phyloP scores from a whole-genome alignment of 2,329 filamentous ascomycete species.

The Madurella mycetomatis region DNA sequence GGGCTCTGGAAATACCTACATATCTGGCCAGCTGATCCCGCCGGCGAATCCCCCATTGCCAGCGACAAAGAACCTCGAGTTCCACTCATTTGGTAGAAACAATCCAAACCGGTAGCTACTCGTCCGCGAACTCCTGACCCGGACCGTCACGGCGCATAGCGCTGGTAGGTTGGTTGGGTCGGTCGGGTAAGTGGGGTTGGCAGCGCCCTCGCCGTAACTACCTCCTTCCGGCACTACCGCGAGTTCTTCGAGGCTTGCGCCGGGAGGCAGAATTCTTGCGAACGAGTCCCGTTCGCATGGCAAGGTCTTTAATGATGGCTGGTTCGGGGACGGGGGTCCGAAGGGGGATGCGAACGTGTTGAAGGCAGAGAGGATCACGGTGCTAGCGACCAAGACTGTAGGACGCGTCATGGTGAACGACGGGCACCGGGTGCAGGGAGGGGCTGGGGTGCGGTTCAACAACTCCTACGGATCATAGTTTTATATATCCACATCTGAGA shows the following conservation, averaged over 20 bases:
- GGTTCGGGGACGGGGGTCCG: not conserved
- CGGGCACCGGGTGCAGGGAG: too few relatives aligned
- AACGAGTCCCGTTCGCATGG: constrained; percentile 15
- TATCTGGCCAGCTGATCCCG: constrained; percentile 31
- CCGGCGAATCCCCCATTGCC: constrained; percentile 39
- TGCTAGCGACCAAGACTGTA: not conserved
- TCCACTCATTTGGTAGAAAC: constrained; percentile 37
- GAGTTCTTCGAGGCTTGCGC: constrained; percentile 20
- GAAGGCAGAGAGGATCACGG: not conserved
- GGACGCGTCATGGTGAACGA: not conserved
- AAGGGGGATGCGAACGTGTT: not conserved
- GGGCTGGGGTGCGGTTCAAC: too few relatives aligned
- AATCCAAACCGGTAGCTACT: constrained; percentile 36
- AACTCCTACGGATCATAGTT: too few relatives aligned
- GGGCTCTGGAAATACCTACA: constrained; percentile 12
- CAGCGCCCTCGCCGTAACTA: constrained; percentile 35
- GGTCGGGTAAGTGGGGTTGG: constrained; percentile 32
- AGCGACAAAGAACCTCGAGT: constrained; percentile 33
- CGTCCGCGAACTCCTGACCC: constrained; percentile 30
- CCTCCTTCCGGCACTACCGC: constrained; percentile 23
- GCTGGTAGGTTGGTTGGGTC: constrained; percentile 36
- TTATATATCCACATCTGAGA: too few relatives aligned
- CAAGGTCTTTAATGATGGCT: not conserved
- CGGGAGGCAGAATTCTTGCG: constrained; percentile 6
- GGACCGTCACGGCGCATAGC: constrained; percentile 36